Base-by-base conservation (phyloP, 2,329 filamentous ascomycete species). In the Hymenoscyphus linearis region DNA sequence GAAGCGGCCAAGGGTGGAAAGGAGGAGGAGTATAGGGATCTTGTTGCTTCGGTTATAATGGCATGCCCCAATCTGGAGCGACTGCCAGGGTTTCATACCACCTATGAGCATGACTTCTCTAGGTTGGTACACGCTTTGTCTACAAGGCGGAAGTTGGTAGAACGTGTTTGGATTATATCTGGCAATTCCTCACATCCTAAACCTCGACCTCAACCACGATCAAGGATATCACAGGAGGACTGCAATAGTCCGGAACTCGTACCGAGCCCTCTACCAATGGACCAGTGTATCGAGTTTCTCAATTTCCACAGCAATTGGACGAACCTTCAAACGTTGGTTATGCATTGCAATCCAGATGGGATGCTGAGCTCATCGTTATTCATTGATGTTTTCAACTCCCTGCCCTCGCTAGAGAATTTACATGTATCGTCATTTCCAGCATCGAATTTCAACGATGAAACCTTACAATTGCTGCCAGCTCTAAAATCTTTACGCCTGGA, bases 41-140 rank as follows among this genome's bases (percentile, higher is more conserved):
- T 84, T 2, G 77, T 86, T 1, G 84, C 85, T 0, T 81, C 85
- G 4, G 73, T 88, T 26, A 76, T 88, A 61, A 85, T 86, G 84
- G 80, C 83, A 0, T 88, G 85, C 60, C 85, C 85, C 2, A 87
- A 87, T 65, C 75, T 88, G 12, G 85, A 88, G 72, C 77, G 78
- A 56, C 74, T 88, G 6, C 74, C 78, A 12, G 84, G 85, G 0
- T 80, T 82, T 44, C 77, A 82, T 59, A 77, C 80, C 2, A 71
- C 74, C 3, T 85, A 86, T 68, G 76, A 81, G 59, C 82, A 85
- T 71, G 76, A 78, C 1, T 85, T 82, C 66, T 81, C 77, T 69
- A 79, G 80, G 54, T 75, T 85, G 10, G 80, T 83, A 60, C 80
- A 88, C 62, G 84, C 85, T 0, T 70, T 88, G 18, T 83, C 83